Evolutionary conservation across 139 green algal genomes (phyloP), one percentile per base, ranked within the genome.

Genomic region (Bryopsis sp.): DNA sequence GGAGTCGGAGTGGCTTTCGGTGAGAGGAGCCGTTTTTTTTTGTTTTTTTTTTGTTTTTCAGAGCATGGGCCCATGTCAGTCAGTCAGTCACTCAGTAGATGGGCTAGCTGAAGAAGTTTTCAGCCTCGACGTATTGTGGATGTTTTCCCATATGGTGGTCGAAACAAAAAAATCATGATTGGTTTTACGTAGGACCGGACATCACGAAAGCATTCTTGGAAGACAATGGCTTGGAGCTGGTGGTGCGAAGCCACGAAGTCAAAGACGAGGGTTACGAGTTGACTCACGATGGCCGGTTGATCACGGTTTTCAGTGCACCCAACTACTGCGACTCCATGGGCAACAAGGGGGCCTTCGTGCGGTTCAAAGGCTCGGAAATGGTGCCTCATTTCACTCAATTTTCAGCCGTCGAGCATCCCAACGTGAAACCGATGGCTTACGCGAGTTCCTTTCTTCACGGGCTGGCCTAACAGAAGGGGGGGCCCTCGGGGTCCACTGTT

Each of bases 271-370:
- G 94, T 2, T 99, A 94, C 59, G 90, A 97, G 79, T 73, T 98
- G 34, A 84, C 89, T 11, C 94, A 99, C 78, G 79, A 90, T 58
- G 92, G 90, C 29, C 81, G 82, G 61, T 82, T 89, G 11, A 79
- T 96, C 46, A 99, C 94, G 15, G 83, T 99, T 5, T 99, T 99
- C 82, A 91, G 77, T 1, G 94, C 94, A 11, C 94, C 94, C 39
- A 99, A 99, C 81, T 99, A 98, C 79, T 97, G 90, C 70, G 86
- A 93, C 67, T 70, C 43, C 47, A 69, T 69, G 62, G 62, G 62
- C 15, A 69, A 69, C 62, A 69, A 69, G 37, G 93, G 86, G 43
- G 92, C 94, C 2, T 99, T 95, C 79, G 92, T 99, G 48, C 74
- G 73, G 26, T 97, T 99, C 77, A 87, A 90, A 47, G 84, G 83